Evolutionary conservation across 768 basidiomycete genomes (phyloP).

Genomic region (Cystobasidium onofrii): DNA sequence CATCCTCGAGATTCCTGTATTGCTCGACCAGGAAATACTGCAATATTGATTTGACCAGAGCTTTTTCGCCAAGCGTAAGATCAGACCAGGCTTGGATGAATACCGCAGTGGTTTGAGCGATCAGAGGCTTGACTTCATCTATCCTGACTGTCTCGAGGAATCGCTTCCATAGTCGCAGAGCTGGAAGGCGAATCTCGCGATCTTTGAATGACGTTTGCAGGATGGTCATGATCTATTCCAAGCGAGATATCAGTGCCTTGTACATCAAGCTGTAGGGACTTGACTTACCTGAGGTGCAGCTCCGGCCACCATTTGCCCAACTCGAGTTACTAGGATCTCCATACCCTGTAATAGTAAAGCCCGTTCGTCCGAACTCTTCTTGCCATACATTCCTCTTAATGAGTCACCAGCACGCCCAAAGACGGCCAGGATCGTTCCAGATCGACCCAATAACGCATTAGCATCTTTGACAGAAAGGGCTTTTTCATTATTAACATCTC

Average conservation of each 20-base stretch:
- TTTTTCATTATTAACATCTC: not conserved
- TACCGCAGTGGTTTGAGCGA: conserved; percentile 78
- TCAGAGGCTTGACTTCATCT: conserved; percentile 67
- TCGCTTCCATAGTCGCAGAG: conserved; percentile 67
- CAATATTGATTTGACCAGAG: conserved; percentile 56
- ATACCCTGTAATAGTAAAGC: not conserved
- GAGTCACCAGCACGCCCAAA: conserved; percentile 18
- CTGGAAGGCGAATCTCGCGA: conserved; percentile 65
- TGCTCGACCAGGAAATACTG: conserved; percentile 62
- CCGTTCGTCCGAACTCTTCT: conserved; percentile 10
- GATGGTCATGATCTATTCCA: conserved; percentile 81
- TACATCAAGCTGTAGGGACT: not conserved
- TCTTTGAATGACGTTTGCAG: conserved; percentile 79
- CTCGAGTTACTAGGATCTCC: not conserved
- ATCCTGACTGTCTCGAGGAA: conserved; percentile 64
- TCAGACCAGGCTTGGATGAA: conserved; percentile 68
- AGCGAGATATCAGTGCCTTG: not conserved
- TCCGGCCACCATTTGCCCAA: not conserved
- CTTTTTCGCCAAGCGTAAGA: conserved; percentile 54
- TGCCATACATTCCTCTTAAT: conserved; percentile 24
- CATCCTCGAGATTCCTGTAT: conserved; percentile 52
- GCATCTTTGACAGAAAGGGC: not conserved
- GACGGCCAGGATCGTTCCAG: not conserved
- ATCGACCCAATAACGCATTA: not conserved
- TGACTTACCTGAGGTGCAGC: conserved; percentile 24